Percentiles rank a stretch among this genome's conserved stretches.
Evolutionary conservation across 805 yeast genomes (phyloP).

Genomic region (Starmerella geochares): DNA sequence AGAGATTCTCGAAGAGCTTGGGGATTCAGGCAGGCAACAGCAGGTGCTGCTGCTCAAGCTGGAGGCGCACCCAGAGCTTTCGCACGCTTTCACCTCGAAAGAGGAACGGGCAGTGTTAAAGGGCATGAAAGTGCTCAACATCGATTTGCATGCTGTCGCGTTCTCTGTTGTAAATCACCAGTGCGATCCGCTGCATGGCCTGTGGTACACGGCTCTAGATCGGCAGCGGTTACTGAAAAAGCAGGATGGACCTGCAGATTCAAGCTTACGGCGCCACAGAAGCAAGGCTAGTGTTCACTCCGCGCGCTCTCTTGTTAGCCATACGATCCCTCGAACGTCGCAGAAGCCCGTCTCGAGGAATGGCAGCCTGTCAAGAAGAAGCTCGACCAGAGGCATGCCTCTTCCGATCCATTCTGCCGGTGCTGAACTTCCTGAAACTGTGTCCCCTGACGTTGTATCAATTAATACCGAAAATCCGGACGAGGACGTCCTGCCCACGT

Average conservation of each 20-base stretch:
- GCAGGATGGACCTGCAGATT: background rate
- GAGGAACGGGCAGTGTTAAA: slow-evolving; percentile 24
- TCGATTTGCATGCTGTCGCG: slow-evolving; percentile 24
- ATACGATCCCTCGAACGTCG: background rate
- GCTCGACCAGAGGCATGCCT: background rate
- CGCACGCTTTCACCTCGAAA: slow-evolving; percentile 35
- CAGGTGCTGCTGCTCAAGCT: slow-evolving; percentile 31
- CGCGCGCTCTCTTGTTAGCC: background rate
- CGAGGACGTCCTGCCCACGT: background rate
- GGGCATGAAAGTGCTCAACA: slow-evolving; percentile 23
- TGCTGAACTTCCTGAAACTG: background rate
- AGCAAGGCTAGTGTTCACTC: slow-evolving; percentile 5
- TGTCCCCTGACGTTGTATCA: background rate
- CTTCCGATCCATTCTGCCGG: background rate
- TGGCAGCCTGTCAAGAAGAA: background rate
- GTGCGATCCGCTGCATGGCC: slow-evolving; percentile 27
- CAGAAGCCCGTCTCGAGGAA: background rate
- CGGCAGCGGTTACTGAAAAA: slow-evolving; percentile 7
- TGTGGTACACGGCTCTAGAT: slow-evolving; percentile 27
- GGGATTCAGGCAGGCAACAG: slow-evolving; percentile 37
- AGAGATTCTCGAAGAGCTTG: slow-evolving; percentile 43
- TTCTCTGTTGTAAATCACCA: slow-evolving; percentile 19
- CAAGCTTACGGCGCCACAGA: background rate
- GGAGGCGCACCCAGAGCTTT: slow-evolving; percentile 29
- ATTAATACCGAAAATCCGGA: background rate